phyloP scores from a whole-genome alignment of 371 early-diverging fungal genomes.

The Apophysomyces sp. region DNA sequence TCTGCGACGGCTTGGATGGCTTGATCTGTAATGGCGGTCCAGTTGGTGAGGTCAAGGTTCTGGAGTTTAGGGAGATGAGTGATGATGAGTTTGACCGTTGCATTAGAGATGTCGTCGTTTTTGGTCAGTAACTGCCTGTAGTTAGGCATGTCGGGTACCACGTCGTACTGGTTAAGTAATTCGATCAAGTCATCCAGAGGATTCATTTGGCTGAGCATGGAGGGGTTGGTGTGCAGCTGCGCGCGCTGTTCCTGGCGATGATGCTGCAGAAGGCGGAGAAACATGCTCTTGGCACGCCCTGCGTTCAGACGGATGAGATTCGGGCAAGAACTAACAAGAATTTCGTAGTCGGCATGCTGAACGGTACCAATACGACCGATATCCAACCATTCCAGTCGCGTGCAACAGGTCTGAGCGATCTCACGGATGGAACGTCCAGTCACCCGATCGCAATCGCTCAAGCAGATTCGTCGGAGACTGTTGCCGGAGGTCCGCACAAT shows the following conservation, averaged over 20 bases:
- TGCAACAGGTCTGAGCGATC: conserved; percentile 19
- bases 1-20: conserved; percentile 13
- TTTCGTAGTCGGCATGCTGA: conserved; percentile 14
- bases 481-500: conserved; percentile 20
- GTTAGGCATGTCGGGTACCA: conserved; percentile 14
- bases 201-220: conserved; percentile 1
- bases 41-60: conserved; percentile 23
- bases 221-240: not conserved
- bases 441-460: conserved; percentile 30
- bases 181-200: conserved; percentile 22
- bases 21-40: conserved; percentile 24
- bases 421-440: conserved; percentile 19
- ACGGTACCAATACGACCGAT: conserved; percentile 22
- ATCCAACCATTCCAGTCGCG: conserved; percentile 24
- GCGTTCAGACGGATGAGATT: conserved; percentile 20
- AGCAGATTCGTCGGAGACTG: conserved; percentile 22
- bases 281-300: conserved; percentile 15
- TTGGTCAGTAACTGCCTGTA: not conserved
- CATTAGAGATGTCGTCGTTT: conserved; percentile 16
- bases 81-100: conserved; percentile 15
- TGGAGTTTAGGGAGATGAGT: conserved; percentile 15
- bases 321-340: conserved; percentile 19
- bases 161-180: conserved; percentile 11
- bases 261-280: conserved; percentile 8
- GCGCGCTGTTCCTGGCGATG: conserved; percentile 9